A percentile compares a stretch with the other conserved stretches of the same genome.
These are phyloP conservation scores for Yamadazyma blattariae DNA, from an alignment of 1,139 yeast genomes.

Conservation along the genomic window DNA sequence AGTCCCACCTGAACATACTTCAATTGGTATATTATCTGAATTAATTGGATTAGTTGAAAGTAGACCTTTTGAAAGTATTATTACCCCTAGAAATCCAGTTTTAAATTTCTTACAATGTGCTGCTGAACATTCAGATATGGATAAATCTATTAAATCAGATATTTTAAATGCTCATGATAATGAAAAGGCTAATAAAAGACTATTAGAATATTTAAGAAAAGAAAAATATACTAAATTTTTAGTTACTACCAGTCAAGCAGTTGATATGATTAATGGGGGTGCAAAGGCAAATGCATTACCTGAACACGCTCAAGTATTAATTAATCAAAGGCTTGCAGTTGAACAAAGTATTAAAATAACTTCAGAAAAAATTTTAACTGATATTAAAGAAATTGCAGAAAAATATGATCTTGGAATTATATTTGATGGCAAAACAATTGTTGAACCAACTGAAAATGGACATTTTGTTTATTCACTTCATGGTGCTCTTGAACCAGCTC, in stretches of 20 bases:
- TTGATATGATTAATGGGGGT: constrained; percentile 67
- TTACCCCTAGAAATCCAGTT: constrained; percentile 41
- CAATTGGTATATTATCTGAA: constrained; percentile 43
- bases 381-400: constrained; percentile 39
- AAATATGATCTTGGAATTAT: constrained; percentile 45
- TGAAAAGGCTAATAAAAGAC: constrained; percentile 35
- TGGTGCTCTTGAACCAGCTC: constrained; percentile 55
- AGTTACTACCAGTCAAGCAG: constrained; percentile 63
- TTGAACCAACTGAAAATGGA: constrained; percentile 36
- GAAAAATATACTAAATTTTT: constrained; percentile 33
- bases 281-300: constrained; percentile 73
- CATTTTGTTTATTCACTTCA: constrained; percentile 39
- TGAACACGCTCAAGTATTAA: constrained; percentile 53
- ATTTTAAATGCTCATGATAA: constrained; percentile 42
- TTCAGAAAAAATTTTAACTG: constrained; percentile 30
- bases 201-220: constrained; percentile 30
- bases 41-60: constrained; percentile 38
- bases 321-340: constrained; percentile 58
- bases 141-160: constrained; percentile 25
- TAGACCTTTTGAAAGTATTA: constrained; percentile 29
- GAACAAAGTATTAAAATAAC: constrained; percentile 45
- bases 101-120: constrained; percentile 40
- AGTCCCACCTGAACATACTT: constrained; percentile 46
- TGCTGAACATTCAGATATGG: constrained; percentile 39
- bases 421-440: constrained; percentile 30